These are phyloP conservation scores for Ormosia semicastrata DNA, from an alignment of 306 rosid species.

Conservation along the genomic window DNA sequence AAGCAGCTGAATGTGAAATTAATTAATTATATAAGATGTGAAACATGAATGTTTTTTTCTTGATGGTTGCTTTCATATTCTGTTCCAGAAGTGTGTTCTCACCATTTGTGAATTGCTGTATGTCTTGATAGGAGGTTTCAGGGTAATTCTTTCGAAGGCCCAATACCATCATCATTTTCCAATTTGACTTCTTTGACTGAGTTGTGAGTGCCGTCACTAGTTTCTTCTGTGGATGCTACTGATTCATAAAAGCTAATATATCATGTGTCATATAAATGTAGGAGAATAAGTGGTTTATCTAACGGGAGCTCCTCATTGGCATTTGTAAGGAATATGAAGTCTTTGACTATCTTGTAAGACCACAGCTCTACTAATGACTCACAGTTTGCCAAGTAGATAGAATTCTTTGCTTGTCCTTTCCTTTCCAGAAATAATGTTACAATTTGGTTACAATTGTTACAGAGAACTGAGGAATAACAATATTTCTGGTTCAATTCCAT, in stretches of 20 bases:
- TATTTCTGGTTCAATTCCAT: too few species aligned
- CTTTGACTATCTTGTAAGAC: conserved; percentile 64
- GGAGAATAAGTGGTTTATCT: too few species aligned
- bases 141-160: conserved; percentile 79
- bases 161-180: conserved; percentile 66
- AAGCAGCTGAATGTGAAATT: not conserved
- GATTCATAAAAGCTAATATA: too few species aligned
- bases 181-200: too few species aligned
- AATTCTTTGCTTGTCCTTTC: not conserved
- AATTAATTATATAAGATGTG: not conserved
- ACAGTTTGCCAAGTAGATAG: not conserved
- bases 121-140: conserved; percentile 61
- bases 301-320: too few species aligned
- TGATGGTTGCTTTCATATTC: not conserved
- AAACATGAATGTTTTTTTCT: not conserved
- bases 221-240: too few species aligned
- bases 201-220: too few species aligned
- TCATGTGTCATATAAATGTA: too few species aligned
- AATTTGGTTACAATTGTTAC: too few species aligned
- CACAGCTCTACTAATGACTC: not conserved
- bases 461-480: too few species aligned
- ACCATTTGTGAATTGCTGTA: conserved; percentile 8
- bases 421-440: too few species aligned
- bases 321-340: too few species aligned
- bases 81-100: not conserved